Conservation (phyloP, 352 stramenopile species). For the Pythium apleroticum region DNA sequence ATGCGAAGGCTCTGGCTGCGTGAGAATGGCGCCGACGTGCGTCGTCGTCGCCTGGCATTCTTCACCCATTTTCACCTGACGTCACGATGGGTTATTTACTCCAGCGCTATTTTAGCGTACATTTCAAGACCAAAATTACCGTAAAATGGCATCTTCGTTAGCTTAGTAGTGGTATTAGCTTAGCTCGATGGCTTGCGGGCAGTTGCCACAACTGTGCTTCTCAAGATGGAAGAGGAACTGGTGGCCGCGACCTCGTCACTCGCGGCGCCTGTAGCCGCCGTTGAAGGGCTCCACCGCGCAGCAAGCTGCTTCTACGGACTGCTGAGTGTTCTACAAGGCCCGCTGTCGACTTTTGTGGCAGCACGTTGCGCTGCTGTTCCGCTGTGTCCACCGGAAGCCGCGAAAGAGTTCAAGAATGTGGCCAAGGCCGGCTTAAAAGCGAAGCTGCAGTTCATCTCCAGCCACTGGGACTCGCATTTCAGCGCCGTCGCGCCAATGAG, state of each 20-base stretch:
- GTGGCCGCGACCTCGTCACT: not conserved
- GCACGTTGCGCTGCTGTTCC: not conserved
- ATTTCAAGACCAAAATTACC: slow-evolving; percentile 4
- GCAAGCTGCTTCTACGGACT: slow-evolving; percentile 2
- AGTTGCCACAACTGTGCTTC: too few relatives aligned
- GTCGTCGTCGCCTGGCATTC: not conserved
- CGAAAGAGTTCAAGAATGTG: not conserved
- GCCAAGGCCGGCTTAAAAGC: too few relatives aligned
- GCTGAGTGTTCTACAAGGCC: not conserved
- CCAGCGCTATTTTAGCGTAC: not conserved
- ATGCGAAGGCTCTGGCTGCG: too few relatives aligned
- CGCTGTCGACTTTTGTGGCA: not conserved
- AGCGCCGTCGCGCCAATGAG: not conserved
- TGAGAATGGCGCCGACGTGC: too few relatives aligned
- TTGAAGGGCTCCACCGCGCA: slow-evolving; percentile 3
- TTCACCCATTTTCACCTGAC: not conserved
- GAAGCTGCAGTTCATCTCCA: too few relatives aligned
- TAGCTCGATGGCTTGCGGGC: too few relatives aligned
- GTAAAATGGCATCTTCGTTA: not conserved
- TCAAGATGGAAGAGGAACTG: too few relatives aligned
- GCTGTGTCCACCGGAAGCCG: not conserved
- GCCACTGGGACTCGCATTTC: not conserved
- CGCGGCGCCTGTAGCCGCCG: not conserved
- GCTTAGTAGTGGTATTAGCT: not conserved
- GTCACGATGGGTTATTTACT: too few relatives aligned